phyloP scores from a whole-genome alignment of 331 rosid species.

The Quercus tomentella region DNA sequence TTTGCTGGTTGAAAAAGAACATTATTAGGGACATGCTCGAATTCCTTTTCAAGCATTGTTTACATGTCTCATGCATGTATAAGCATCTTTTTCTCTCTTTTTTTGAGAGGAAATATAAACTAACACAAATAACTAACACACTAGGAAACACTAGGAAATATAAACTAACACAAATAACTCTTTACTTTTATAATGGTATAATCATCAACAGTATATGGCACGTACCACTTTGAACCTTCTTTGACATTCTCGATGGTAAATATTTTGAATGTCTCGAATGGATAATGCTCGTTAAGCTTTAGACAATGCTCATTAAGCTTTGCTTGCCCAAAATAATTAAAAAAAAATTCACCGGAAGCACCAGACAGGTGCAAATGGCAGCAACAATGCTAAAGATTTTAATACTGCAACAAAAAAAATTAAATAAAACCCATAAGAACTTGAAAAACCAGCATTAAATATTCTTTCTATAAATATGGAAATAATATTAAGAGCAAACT shows the following conservation, averaged over 20 bases:
- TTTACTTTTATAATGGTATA: background rate
- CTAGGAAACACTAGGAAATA: background rate
- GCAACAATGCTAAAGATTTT: constrained; percentile 70
- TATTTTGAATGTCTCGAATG: constrained; percentile 56
- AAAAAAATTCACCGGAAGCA: constrained; percentile 66
- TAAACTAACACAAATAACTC: background rate
- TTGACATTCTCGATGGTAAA: constrained; percentile 73
- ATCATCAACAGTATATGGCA: constrained; percentile 10
- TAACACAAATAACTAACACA: background rate
- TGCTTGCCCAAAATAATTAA: constrained; percentile 43
- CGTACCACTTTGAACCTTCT: constrained; percentile 78
- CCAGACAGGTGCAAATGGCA: constrained; percentile 48
- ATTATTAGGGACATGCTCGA: background rate
- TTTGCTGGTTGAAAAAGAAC: no score
- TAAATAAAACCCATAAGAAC: constrained; percentile 13
- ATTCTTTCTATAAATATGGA: background rate
- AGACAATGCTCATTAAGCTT: no score
- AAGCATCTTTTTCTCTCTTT: background rate
- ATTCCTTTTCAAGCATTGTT: constrained; percentile 13
- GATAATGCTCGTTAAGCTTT: constrained; percentile 29
- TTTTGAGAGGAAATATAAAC: background rate
- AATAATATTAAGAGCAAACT: background rate
- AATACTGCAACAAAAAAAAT: constrained; percentile 44
- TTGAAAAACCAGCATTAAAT: background rate
- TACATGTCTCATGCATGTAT: background rate